Evolutionary conservation across 208 protist species (phyloP), one percentile per base, ranked within the genome.

Genomic region (Herpetomonas tarakana): DNA sequence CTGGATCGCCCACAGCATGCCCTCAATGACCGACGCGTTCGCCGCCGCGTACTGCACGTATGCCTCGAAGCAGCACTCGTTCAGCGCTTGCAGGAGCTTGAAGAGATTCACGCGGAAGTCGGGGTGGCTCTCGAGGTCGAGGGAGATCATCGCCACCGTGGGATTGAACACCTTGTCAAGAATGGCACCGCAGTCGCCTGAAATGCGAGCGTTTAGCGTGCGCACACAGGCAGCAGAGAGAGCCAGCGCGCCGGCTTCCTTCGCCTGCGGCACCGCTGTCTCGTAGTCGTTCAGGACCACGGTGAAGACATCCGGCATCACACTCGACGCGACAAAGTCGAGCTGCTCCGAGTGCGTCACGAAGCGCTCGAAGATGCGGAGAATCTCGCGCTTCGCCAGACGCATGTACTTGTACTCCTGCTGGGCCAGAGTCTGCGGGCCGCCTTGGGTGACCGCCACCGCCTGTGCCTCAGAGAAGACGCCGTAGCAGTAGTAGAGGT

Each of bases 41-140:
- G 65, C 58, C 19, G 83, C 65, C 16, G 67, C 73, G 71, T 93
- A 93, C 22, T 31, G 49, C 16, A 97, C 61, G 65, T 95, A 96
- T 2, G 84, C 76, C 35, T 60, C 60, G 65, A 98, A 98, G 71
- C 97, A 99, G 64, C 94, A 50, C 21, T 68, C 68, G 66, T 98
- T 99, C 24, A 99, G 90, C 3, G 97, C 88, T 18, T 95, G 73
- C 4, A 99, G 68, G 9, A 99, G 77, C 49, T 92, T 91, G 66
- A 99, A 99, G 41, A 99, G 97, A 65, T 98, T 91, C 4, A 97
- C 77, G 38, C 99, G 89, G 66, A 99, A 98, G 16, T 99, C 98
- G 16, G 98, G 98, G 71, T 88, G 99, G 65, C 98, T 98, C 58
- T 97, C 81, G 51, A 97, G 92, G 70, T 98, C 97, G 21, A 88